Percentiles rank a stretch among this genome's conserved stretches.
phyloP scores from a whole-genome alignment of 495 filamentous ascomycete species.

The Tricharina praecox region DNA sequence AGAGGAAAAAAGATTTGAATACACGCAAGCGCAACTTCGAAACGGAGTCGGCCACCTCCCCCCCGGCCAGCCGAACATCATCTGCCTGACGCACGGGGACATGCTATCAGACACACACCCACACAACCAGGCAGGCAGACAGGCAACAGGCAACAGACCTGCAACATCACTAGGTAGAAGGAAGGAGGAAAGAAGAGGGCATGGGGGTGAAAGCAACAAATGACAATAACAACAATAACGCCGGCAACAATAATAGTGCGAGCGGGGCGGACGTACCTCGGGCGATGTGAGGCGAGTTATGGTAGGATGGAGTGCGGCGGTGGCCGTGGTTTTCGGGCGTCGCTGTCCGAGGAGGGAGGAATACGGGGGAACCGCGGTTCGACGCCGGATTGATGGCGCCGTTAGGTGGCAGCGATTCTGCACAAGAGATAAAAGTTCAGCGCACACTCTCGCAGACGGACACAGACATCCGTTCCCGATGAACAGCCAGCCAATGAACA shows the following conservation, averaged over 20 bases:
- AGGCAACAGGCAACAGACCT: no score
- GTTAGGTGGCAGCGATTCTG: constrained; percentile 24
- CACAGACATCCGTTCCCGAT: no score
- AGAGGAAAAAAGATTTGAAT: no score
- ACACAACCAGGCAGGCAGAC: no score
- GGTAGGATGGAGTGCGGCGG: constrained; percentile 18
- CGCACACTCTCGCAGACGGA: no score
- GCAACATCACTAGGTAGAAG: no score
- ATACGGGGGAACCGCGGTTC: constrained; percentile 18
- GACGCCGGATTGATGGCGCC: constrained; percentile 21
- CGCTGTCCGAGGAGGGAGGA: constrained; percentile 20
- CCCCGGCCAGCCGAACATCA: no score
- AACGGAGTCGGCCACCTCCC: no score
- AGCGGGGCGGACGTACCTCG: constrained; percentile 18
- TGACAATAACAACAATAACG: neutral
- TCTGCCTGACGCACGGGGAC: no score
- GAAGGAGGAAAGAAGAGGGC: no score
- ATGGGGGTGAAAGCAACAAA: neutral
- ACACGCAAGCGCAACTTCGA: constrained; percentile 11
- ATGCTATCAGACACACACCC: no score
- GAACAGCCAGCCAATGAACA: constrained; percentile 20
- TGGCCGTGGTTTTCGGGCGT: constrained; percentile 18
- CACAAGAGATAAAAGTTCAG: constrained; percentile 10
- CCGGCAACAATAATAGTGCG: neutral
- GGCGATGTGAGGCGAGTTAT: constrained; percentile 18